phyloP scores from a whole-genome alignment of 179 eudicot species.

The Beta lomatogona region DNA sequence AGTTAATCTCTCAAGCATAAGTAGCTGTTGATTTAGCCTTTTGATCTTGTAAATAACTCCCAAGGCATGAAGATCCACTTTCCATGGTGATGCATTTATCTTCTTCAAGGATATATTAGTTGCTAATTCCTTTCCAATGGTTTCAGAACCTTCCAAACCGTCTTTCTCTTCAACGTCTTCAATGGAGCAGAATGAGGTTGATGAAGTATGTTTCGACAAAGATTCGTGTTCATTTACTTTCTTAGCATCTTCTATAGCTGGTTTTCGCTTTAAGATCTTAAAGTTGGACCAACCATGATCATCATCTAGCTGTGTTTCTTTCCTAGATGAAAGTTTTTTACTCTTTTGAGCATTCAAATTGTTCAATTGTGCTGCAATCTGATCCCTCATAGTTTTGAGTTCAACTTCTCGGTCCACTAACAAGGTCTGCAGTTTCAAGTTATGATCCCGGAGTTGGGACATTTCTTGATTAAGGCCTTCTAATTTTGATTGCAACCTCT shows the following conservation, averaged over 20 bases:
- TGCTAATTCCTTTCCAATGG: constrained; percentile 29
- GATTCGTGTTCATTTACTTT: constrained; percentile 32
- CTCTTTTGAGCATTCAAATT: constrained; percentile 35
- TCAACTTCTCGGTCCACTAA: constrained; percentile 64
- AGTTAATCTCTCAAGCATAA: constrained; percentile 75
- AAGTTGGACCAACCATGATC: constrained; percentile 63
- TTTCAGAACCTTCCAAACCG: constrained; percentile 30
- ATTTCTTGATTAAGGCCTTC: constrained; percentile 67
- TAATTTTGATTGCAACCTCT: constrained; percentile 55
- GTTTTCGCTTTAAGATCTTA: constrained; percentile 52
- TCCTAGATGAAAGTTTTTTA: constrained; percentile 31
- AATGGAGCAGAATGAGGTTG: constrained; percentile 44
- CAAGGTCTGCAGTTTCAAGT: constrained; percentile 51
- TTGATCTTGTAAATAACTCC: constrained; percentile 91
- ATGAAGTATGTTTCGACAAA: constrained; percentile 40
- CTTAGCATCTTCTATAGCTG: constrained; percentile 27
- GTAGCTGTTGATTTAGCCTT: constrained; percentile 80
- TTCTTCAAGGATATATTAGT: constrained; percentile 30
- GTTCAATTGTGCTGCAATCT: constrained; percentile 38
- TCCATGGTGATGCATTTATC: constrained; percentile 48
- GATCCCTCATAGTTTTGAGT: constrained; percentile 57
- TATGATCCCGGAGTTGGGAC: constrained; percentile 59
- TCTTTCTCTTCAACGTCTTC: constrained; percentile 51
- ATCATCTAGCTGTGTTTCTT: constrained; percentile 26
- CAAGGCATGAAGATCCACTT: constrained; percentile 83